phyloP scores from a whole-genome alignment of 2,329 filamentous ascomycete genomes.

The Dryadomyces quercus-mongolicae region DNA sequence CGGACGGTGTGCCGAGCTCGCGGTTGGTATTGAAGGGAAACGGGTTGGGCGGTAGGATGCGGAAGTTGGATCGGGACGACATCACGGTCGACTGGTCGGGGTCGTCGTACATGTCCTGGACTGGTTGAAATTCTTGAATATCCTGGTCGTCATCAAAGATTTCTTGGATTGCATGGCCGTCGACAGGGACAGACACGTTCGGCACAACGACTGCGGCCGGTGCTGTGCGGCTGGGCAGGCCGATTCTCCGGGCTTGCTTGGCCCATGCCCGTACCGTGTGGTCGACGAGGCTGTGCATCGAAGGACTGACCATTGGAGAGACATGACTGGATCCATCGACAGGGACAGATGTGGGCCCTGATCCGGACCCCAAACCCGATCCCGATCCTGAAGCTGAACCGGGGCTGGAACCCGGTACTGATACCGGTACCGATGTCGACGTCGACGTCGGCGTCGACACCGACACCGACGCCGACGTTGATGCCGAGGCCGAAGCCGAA shows the following conservation, averaged over 20 bases:
- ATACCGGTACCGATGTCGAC: no score
- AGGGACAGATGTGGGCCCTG: no score
- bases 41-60: slow-evolving; percentile 2
- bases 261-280: background rate
- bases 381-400: no score
- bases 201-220: no score
- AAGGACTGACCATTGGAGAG: background rate
- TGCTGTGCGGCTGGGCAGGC: background rate
- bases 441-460: no score
- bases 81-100: background rate
- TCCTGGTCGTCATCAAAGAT: background rate
- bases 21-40: slow-evolving; percentile 3
- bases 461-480: no score
- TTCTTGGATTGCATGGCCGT: no score
- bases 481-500: no score
- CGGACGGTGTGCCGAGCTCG: slow-evolving; percentile 10
- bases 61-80: slow-evolving; percentile 1
- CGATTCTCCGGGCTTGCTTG: background rate
- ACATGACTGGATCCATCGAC: background rate
- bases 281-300: background rate
- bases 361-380: no score
- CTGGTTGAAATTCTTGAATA: no score
- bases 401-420: no score
- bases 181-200: no score
- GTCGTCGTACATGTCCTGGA: background rate